These are phyloP conservation scores for Coffea canephora DNA, from an alignment of 257 asterid species.

Conservation along the genomic window DNA sequence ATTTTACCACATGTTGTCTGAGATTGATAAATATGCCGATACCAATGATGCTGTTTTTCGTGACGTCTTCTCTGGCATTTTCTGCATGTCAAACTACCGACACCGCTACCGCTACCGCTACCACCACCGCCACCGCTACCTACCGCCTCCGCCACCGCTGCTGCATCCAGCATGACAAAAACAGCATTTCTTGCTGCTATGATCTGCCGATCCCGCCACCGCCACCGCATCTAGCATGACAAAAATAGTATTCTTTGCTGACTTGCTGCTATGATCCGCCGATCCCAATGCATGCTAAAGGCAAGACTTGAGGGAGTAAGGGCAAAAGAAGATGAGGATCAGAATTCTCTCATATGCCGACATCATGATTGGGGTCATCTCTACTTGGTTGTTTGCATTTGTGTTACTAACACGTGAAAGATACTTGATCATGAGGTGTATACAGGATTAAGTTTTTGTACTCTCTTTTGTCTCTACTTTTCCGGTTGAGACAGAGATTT, in stretches of 20 bases:
- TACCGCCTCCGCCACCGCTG: no score
- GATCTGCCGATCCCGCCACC: no score
- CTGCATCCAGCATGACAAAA: no score
- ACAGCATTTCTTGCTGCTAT: no score
- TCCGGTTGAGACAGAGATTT: background rate
- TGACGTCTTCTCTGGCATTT: background rate
- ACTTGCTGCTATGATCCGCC: background rate
- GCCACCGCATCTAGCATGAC: background rate
- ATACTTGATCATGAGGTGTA: no score
- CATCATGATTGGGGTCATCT: background rate
- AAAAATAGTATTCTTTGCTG: background rate
- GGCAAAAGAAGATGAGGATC: background rate
- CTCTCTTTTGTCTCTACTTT: background rate
- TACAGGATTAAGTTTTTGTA: background rate
- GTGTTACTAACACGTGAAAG: background rate
- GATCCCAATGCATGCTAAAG: background rate
- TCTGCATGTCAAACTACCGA: background rate
- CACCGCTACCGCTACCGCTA: no score
- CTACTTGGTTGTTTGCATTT: background rate
- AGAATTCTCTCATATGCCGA: background rate
- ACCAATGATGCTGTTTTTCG: background rate
- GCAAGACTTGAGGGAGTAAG: background rate
- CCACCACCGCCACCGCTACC: no score
- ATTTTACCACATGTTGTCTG: background rate
- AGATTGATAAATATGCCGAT: background rate